phyloP scores from a whole-genome alignment of 345 rosid species.

The Gossypium sturtianum region DNA sequence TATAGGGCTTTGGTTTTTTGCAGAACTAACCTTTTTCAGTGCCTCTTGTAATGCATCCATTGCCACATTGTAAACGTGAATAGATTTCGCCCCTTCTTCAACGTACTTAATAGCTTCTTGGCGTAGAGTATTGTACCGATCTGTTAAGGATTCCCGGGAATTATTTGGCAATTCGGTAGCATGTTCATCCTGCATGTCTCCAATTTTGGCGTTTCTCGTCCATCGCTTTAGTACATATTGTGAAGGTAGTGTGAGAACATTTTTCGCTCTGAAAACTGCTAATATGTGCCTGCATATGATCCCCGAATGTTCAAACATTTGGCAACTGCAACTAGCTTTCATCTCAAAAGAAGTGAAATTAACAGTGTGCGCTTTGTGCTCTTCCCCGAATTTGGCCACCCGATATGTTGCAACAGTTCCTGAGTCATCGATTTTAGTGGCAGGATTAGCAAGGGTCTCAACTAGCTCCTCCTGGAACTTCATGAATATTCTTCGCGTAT shows the following conservation, averaged over 20 bases:
- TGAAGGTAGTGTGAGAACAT: slow-evolving; percentile 62
- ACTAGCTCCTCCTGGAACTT: slow-evolving; percentile 48
- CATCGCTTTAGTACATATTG: slow-evolving; percentile 50
- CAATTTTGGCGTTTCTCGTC: slow-evolving; percentile 56
- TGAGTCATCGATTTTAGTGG: slow-evolving; percentile 34
- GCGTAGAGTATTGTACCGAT: slow-evolving; percentile 46
- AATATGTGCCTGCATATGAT: slow-evolving; percentile 55
- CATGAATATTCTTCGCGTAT: slow-evolving; percentile 32
- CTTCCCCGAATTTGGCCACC: slow-evolving; percentile 58
- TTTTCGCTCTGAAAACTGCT: slow-evolving; percentile 60
- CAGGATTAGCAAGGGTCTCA: slow-evolving; percentile 41
- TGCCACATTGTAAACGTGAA: slow-evolving; percentile 40
- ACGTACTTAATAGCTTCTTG: slow-evolving; percentile 55
- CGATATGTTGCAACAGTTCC: slow-evolving; percentile 33
- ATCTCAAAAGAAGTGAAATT: slow-evolving; percentile 44
- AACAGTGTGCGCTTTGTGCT: slow-evolving; percentile 40
- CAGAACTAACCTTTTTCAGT: slow-evolving; percentile 37
- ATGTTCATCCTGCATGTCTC: slow-evolving; percentile 38
- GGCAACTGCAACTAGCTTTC: slow-evolving; percentile 62
- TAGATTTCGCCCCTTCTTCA: slow-evolving; percentile 45
- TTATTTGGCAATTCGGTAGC: slow-evolving; percentile 28
- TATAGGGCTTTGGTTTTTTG: slow-evolving; percentile 15
- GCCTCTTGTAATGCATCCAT: slow-evolving; percentile 51
- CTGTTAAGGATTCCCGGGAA: slow-evolving; percentile 49
- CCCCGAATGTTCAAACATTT: slow-evolving; percentile 63